Evolutionary conservation across 495 filamentous ascomycete species (phyloP), one percentile per base, ranked within the genome.

Genomic region (Haplographium delicatum): DNA sequence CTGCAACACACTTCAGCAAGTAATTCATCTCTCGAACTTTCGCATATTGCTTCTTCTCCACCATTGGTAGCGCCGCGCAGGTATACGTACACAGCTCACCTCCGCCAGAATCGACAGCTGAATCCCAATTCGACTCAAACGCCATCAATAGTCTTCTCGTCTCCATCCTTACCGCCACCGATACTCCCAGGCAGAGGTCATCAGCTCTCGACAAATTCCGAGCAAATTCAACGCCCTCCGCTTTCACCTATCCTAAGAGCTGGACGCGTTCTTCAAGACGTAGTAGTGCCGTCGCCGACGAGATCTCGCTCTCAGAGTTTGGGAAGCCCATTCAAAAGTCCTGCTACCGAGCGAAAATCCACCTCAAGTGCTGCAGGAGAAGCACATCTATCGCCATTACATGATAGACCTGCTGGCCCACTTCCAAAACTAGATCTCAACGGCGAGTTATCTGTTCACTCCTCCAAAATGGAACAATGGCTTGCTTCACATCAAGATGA

Each of bases 251-350:
- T 78, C 27, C 67, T 74, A 11, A 66, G 75, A 50, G 71, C 67
- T 31, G 75, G 76, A 11, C 67, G 69, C 43, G 68, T 67, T 24
- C 64, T 80, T 13, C 74, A 77, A 49, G 66, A 69, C 56, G 68
- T 78, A 15, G 70, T 75, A 33, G 74, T 74, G 4, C 74, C 77
- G 46, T 69, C 74, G 6, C 75, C 75, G 0, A 73, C 76, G 52
- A 50, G 69, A 58, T 48, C 45, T 35, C 60, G 73, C 43, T 62
- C 76, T 55, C 47, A 65, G 50, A 69, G 62, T 6, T 60, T 80
- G 7, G 62, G 73, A 8, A 79, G 76, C 39, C 76, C 76, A 5
- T 80, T 80, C 48, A 70, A 69, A 25, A 68, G 74, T 18, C 68
- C 72, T 3, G 57, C 56, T 8, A 28, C 49, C 20, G 51, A 59